Base-by-base conservation (phyloP, 345 rosid genomes). In the Arabis hirsuta region DNA sequence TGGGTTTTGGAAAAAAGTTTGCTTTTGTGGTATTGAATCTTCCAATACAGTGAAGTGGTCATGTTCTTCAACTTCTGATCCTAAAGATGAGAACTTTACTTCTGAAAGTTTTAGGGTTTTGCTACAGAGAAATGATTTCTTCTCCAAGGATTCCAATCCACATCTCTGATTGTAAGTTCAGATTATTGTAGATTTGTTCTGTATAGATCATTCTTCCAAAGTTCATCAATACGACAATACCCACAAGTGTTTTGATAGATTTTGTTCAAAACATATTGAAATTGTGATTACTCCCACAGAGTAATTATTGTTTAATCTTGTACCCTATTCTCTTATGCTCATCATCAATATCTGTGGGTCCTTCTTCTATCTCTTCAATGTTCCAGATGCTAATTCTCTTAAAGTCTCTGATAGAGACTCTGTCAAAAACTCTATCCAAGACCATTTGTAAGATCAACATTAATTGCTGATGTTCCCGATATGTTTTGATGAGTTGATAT, bases 91-190 rank as follows among this genome's bases (percentile, higher is more conserved):
- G 0, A 65, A 38, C 47, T 65, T 51, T 38, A 65, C 48, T 7
- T 47, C 41, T 36, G 41, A 36, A 0, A 36, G 3, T 2, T 36
- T 51, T 1, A 65, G 14, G 26, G 50, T 51, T 65, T 42, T 51
- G 39, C 14, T 65, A 36, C 58, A 65, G 26, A 65, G 48, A 47
- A 65, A 51, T 65, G 59, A 51, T 65, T 65, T 65, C 59, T 65
- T 65, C 24, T 65, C 70, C 26, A 65, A 52, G 6, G 59, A 65
- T 3, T 51, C 14, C 54, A 65, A 51, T 52, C 47, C 70, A 65
- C 59, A 52, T 12, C 26, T 65, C 48, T 51, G 38, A 51, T 34
- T 34, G 38, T 34, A 6, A 34, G 38, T 34, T 34, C 38, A 29
- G 32, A 29, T 22, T 29, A 29, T 5, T 29, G 5, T 29, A 29